Conservation (phyloP, 768 basidiomycete genomes). For the Termitomyces sp. region DNA sequence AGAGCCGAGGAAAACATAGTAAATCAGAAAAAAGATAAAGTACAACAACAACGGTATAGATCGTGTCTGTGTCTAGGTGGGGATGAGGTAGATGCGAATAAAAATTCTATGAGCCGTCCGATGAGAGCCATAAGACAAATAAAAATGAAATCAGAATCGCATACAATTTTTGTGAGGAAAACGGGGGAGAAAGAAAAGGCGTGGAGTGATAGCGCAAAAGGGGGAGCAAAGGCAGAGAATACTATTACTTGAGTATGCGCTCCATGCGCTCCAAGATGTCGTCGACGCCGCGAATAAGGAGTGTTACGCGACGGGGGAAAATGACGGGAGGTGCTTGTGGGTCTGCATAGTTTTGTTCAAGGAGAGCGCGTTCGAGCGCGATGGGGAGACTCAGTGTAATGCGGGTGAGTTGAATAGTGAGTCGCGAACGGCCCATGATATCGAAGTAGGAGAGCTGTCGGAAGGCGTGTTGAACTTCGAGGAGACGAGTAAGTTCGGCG, state of each 20-base stretch:
- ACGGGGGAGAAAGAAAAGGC: neutral
- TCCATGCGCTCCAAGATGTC: constrained; percentile 67
- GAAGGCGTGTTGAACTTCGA: constrained; percentile 78
- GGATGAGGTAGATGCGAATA: constrained; percentile 2
- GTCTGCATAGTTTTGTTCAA: constrained; percentile 34
- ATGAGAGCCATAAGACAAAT: neutral
- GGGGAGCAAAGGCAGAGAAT: neutral
- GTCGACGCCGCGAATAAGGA: constrained; percentile 61
- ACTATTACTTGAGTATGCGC: constrained; percentile 36
- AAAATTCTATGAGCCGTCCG: constrained; percentile 14
- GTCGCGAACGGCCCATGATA: constrained; percentile 67
- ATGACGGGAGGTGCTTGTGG: constrained; percentile 24
- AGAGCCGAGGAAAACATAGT: neutral
- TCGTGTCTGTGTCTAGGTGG: constrained; percentile 7
- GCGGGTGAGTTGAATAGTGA: constrained; percentile 74
- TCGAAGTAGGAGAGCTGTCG: constrained; percentile 76
- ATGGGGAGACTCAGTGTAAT: constrained; percentile 75
- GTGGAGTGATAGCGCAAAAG: neutral
- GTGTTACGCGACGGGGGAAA: constrained; percentile 55
- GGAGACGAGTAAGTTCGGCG: constrained; percentile 68
- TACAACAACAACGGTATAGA: constrained; percentile 8
- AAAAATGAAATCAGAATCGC: neutral
- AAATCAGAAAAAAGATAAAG: neutral
- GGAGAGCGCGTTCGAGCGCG: constrained; percentile 66
- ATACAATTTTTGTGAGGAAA: neutral